Conservation (phyloP, 2,329 filamentous ascomycete genomes). For the Sordariomycetes sp. region DNA sequence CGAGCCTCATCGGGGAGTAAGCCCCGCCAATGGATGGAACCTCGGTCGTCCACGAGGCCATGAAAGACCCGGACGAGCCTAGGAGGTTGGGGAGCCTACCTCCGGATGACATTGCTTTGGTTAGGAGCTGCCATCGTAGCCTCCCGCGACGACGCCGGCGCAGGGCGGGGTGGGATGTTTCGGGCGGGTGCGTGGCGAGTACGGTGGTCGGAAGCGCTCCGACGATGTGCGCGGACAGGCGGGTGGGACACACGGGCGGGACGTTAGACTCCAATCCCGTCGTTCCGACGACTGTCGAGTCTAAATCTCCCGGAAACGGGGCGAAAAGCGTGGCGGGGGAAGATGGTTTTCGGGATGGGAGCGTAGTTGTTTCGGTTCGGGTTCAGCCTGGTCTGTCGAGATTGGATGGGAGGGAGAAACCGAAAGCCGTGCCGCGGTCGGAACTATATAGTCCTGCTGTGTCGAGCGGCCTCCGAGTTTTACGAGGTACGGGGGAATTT, state of each 20-base stretch:
- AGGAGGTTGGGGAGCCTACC: constrained; percentile 33
- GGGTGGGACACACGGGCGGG: background rate
- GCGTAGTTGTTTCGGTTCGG: too few species aligned
- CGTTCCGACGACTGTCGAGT: too few species aligned
- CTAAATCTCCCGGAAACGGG: too few species aligned
- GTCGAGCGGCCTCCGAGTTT: too few species aligned
- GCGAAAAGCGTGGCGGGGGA: too few species aligned
- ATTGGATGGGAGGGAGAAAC: too few species aligned
- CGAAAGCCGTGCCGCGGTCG: too few species aligned
- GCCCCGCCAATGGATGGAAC: background rate
- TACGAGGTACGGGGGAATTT: background rate
- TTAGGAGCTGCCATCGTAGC: constrained; percentile 31
- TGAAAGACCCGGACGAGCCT: background rate
- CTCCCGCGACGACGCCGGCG: constrained; percentile 1
- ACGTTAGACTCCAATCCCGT: too few species aligned
- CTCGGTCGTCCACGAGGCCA: background rate
- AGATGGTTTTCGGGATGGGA: too few species aligned
- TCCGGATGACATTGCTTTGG: constrained; percentile 51
- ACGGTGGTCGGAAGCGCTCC: background rate
- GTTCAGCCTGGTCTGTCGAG: too few species aligned
- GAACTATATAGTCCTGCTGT: too few species aligned
- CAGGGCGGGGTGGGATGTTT: background rate
- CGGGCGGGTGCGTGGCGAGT: background rate
- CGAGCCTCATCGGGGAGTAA: background rate
- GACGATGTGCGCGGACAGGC: background rate